These are phyloP conservation scores for Geotrichum citri-aurantii DNA, from an alignment of 1,139 yeast species.

Conservation along the genomic window DNA sequence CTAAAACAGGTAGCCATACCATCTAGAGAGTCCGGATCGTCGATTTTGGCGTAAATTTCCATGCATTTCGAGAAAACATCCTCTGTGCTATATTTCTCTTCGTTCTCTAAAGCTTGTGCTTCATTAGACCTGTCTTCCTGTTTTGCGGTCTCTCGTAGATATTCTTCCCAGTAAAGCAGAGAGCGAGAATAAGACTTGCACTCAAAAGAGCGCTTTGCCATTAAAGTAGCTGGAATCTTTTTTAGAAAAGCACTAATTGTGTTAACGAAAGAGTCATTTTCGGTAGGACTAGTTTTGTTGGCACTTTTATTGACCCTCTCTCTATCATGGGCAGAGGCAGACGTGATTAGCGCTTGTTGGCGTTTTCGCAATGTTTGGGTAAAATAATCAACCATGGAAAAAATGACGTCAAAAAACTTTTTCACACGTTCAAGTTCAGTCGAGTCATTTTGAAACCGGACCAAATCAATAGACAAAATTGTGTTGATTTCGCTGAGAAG, in stretches of 20 bases:
- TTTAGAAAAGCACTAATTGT: conserved; percentile 44
- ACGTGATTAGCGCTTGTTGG: conserved; percentile 21
- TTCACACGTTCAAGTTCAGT: conserved; percentile 45
- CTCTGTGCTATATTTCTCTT: conserved; percentile 34
- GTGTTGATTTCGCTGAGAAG: conserved; percentile 53
- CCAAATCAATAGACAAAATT: conserved; percentile 45
- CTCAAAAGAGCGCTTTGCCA: conserved; percentile 76
- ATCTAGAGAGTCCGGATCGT: conserved; percentile 85
- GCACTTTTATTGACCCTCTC: conserved; percentile 12
- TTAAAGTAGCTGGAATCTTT: conserved; percentile 56
- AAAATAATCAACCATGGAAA: conserved; percentile 76
- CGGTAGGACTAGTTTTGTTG: background rate
- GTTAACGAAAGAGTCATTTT: conserved; percentile 21
- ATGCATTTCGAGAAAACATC: conserved; percentile 43
- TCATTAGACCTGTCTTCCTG: conserved; percentile 27
- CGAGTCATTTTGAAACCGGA: conserved; percentile 42
- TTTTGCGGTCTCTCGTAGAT: conserved; percentile 43
- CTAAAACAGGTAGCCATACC: conserved; percentile 78
- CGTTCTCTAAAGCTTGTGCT: conserved; percentile 26
- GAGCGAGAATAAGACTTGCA: conserved; percentile 87
- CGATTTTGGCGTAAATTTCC: conserved; percentile 76
- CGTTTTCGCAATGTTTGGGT: conserved; percentile 62
- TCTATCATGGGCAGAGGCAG: conserved; percentile 12
- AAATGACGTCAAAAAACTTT: conserved; percentile 53
- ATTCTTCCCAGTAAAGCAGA: conserved; percentile 78